Evolutionary conservation across 2,329 filamentous ascomycete species (phyloP).

Genomic region (Penicillium sp.): DNA sequence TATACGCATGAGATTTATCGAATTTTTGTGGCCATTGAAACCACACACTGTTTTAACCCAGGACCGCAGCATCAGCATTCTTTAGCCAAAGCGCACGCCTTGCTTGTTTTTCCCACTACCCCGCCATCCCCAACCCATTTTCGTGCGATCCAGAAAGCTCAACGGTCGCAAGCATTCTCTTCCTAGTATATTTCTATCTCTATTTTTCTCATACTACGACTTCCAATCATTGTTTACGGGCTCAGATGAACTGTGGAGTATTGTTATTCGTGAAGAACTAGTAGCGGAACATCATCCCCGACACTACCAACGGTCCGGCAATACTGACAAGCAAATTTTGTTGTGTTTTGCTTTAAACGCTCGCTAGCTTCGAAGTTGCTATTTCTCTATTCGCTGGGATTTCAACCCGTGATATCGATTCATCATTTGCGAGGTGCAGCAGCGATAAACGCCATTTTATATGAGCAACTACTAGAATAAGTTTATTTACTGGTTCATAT

Average conservation of each 20-base stretch:
- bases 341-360: background rate
- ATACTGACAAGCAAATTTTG: background rate
- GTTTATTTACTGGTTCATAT: background rate
- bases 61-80: background rate
- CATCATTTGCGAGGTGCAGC: background rate
- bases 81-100: slow-evolving; percentile 7
- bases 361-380: background rate
- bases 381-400: background rate
- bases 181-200: background rate
- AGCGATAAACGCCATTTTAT: background rate
- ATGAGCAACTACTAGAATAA: background rate
- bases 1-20: background rate
- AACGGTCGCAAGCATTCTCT: background rate
- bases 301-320: background rate
- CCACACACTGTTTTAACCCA: background rate
- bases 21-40: background rate
- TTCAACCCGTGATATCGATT: background rate
- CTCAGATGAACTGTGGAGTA: background rate
- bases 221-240: background rate
- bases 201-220: background rate
- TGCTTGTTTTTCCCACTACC: slow-evolving; percentile 12
- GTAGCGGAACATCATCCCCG: background rate
- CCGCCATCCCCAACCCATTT: slow-evolving; percentile 10
- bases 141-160: background rate
- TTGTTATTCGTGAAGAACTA: background rate